Percentiles rank a stretch among this genome's conserved stretches.
These are phyloP conservation scores for Primulina huaijiensis DNA, from an alignment of 257 asterid genomes.

Conservation along the genomic window DNA sequence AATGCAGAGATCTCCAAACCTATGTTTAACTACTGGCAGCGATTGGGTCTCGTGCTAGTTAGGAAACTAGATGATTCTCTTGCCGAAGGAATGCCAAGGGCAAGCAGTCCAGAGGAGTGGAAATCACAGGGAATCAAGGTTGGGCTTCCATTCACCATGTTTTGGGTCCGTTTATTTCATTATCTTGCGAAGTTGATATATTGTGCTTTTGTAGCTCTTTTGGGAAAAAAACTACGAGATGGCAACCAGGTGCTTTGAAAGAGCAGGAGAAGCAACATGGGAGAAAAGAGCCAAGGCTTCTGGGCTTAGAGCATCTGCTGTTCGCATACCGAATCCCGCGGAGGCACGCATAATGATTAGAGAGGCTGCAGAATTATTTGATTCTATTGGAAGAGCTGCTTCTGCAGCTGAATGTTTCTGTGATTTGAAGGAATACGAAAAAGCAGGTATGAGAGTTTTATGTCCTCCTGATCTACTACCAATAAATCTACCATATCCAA, in stretches of 20 bases:
- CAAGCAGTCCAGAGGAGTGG: slow-evolving; percentile 72
- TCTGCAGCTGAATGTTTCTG: slow-evolving; percentile 65
- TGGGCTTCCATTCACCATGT: not conserved
- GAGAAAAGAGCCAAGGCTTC: slow-evolving; percentile 63
- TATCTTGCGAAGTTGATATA: not conserved
- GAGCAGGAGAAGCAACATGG: slow-evolving; percentile 55
- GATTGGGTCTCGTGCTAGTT: slow-evolving; percentile 49
- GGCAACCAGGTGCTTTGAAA: slow-evolving; percentile 66
- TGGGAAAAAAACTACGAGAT: slow-evolving; percentile 65
- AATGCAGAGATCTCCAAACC: slow-evolving; percentile 48
- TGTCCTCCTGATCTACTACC: too few species aligned
- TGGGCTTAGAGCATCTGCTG: slow-evolving; percentile 49
- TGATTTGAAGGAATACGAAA: slow-evolving; percentile 53
- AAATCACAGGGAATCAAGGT: slow-evolving; percentile 63
- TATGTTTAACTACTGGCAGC: slow-evolving; percentile 63
- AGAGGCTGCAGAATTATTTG: slow-evolving; percentile 69
- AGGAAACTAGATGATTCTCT: slow-evolving; percentile 49
- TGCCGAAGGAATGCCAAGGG: slow-evolving; percentile 59
- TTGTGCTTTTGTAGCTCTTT: slow-evolving; percentile 41
- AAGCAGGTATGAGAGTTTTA: slow-evolving; percentile 43
- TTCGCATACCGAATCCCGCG: slow-evolving; percentile 38
- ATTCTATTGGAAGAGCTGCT: slow-evolving; percentile 44
- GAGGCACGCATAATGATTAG: slow-evolving; percentile 41
- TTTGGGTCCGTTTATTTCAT: not conserved
- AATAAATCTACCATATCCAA: not conserved